Conservation (phyloP, 176 grass and related monocot genomes). For the Paspalum notatum region DNA sequence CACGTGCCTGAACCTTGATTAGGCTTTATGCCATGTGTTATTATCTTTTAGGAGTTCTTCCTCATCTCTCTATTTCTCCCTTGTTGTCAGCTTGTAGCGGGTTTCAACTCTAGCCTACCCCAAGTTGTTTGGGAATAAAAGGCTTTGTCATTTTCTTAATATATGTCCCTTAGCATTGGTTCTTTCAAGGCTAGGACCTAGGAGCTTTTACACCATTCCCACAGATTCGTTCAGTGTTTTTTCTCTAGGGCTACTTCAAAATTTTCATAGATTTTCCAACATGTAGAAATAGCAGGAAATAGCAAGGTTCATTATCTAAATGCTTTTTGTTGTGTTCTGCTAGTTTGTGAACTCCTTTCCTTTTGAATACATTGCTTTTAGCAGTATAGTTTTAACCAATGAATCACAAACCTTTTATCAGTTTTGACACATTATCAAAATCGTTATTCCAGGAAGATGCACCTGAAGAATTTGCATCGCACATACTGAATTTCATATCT, state of each 20-base stretch:
- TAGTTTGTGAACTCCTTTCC: not conserved
- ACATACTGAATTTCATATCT: slow-evolving; percentile 88
- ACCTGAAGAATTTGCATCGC: slow-evolving; percentile 88
- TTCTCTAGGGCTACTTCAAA: slow-evolving; percentile 10
- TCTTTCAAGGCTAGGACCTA: slow-evolving; percentile 18
- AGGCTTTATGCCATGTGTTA: too few species aligned
- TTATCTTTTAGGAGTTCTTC: too few species aligned
- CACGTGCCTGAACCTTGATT: too few species aligned
- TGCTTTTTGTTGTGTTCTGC: not conserved
- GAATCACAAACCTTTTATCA: slow-evolving; percentile 1
- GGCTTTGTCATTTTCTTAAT: too few species aligned
- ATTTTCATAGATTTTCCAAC: not conserved
- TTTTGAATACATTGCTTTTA: slow-evolving; percentile 14
- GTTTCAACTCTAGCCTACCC: too few species aligned
- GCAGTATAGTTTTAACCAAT: not conserved
- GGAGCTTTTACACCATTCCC: not conserved
- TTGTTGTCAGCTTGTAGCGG: too few species aligned
- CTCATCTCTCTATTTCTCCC: too few species aligned
- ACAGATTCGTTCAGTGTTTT: not conserved
- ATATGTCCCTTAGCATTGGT: not conserved
- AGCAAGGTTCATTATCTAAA: not conserved
- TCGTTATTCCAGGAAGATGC: slow-evolving; percentile 85
- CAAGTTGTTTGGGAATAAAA: too few species aligned
- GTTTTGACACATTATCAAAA: slow-evolving; percentile 25
- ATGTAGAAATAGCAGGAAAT: not conserved